These are phyloP conservation scores for Amaranthus cruentus DNA, from an alignment of 148 eudicot genomes.

Conservation along the genomic window DNA sequence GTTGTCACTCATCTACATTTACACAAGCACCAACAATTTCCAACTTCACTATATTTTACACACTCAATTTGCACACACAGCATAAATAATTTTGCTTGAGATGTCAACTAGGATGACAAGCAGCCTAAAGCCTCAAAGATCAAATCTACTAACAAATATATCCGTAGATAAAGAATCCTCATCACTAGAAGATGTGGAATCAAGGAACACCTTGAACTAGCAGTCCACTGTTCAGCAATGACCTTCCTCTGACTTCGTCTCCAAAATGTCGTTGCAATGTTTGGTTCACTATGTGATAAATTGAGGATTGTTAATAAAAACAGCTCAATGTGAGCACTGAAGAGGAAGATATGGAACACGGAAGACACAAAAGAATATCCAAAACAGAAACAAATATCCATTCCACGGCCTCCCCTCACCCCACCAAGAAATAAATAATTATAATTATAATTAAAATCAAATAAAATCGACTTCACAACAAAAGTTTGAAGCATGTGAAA, in stretches of 20 bases:
- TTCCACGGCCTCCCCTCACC: neutral
- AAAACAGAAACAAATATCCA: constrained; percentile 6
- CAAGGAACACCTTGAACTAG: constrained; percentile 84
- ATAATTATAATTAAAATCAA: too few species aligned
- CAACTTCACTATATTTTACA: too few species aligned
- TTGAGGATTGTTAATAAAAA: constrained; percentile 38
- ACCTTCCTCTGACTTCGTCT: constrained; percentile 86
- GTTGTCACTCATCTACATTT: too few species aligned
- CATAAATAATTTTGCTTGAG: too few species aligned
- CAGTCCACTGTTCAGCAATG: constrained; percentile 87
- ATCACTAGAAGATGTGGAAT: constrained; percentile 22
- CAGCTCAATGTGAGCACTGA: constrained; percentile 22
- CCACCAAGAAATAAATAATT: neutral
- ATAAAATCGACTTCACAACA: neutral
- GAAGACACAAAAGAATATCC: constrained; percentile 1
- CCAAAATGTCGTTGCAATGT: constrained; percentile 83
- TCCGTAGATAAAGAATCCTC: constrained; percentile 1
- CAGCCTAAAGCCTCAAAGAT: too few species aligned
- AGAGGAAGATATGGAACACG: constrained; percentile 3
- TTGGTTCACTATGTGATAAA: constrained; percentile 82
- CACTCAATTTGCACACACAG: too few species aligned
- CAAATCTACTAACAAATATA: neutral
- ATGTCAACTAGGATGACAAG: too few species aligned
- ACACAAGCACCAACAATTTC: too few species aligned
- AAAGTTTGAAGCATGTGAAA: neutral